These are phyloP conservation scores for Trichosanthes cucumerina DNA, from an alignment of 306 rosid species.

Conservation along the genomic window DNA sequence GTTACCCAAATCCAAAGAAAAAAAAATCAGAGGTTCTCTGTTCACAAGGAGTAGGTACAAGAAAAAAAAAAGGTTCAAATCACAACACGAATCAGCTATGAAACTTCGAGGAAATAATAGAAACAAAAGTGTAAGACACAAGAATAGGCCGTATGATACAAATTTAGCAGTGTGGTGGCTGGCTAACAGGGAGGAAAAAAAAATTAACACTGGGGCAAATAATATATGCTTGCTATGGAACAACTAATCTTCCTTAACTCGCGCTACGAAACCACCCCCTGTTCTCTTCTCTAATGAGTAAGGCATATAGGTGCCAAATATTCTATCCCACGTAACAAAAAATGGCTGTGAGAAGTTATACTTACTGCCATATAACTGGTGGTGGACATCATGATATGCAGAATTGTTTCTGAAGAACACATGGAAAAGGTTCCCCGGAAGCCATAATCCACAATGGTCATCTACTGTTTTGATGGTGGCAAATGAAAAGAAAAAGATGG, in stretches of 20 bases:
- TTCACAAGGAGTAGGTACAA: background rate
- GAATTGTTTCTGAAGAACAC: constrained; percentile 62
- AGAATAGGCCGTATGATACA: constrained; percentile 49
- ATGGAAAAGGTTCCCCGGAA: constrained; percentile 85
- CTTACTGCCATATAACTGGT: constrained; percentile 90
- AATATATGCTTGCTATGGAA: constrained; percentile 15
- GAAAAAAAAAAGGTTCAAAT: background rate
- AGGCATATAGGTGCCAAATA: constrained; percentile 87
- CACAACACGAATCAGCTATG: constrained; percentile 17
- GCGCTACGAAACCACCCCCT: constrained; percentile 80
- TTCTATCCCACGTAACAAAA: constrained; percentile 80
- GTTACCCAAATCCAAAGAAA: background rate
- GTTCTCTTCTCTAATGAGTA: constrained; percentile 65
- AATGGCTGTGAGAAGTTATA: constrained; percentile 92
- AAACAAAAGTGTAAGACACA: constrained; percentile 33
- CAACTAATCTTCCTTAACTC: constrained; percentile 45
- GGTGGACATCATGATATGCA: constrained; percentile 92
- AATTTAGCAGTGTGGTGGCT: constrained; percentile 36
- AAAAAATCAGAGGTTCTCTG: background rate
- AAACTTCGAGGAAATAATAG: constrained; percentile 19
- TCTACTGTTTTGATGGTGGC: constrained; percentile 93
- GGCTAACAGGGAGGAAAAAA: constrained; percentile 12
- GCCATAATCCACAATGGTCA: constrained; percentile 89
- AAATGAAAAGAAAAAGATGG: constrained; percentile 94
- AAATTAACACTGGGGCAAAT: constrained; percentile 37